Base-by-base conservation (phyloP, 192 early-diverging fungal species). In the Backusella westeae region DNA sequence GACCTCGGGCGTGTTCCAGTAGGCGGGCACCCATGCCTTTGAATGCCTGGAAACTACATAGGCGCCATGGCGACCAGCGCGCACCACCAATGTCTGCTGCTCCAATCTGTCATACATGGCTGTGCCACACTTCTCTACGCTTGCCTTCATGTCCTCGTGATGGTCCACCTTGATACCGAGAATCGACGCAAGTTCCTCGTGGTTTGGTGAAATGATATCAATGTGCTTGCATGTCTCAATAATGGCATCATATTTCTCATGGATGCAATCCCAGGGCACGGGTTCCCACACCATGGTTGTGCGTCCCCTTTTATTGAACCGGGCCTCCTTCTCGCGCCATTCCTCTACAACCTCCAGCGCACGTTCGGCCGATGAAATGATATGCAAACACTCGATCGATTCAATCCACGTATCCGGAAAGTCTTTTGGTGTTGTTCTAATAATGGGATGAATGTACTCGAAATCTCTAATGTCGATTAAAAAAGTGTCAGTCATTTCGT, bases 271-370 rank as follows among this genome's bases (percentile, higher is more conserved):
- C 71, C 77, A 75, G 5, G 85, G 85, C 10, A 82, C 29, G n/a
- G 85, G 85, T 36, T 86, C 85, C 85, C 85, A 86, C 4, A 86
- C n/a, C 53, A 84, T 80, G 14, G 73, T 21, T 4, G 83, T 79
- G n/a, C 17, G 53, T 36, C 34, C 59, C 68, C 35, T 65, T 49
- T 59, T 72, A 44, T 77, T 49, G 14, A 73, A 32, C 15, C 9
- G 17, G 4, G n/a, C 34, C 35, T 78, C 77, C 6, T 65, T 41
- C 10, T 39, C 35, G 2, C 69, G 52, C 82, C 82, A 83, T n/a
- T 79, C 82, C 1, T 70, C 67, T 6, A 77, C 41, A 26, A 83
- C 80, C 3, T 81, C 78, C 21, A 32, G 15, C 0, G 80, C 81
- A 6, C 81, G 68, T 34, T 71, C 77, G 2, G 85, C 46, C 5